Conservation (phyloP, 2,329 filamentous ascomycete genomes). For the Hypoxylon sp. region DNA sequence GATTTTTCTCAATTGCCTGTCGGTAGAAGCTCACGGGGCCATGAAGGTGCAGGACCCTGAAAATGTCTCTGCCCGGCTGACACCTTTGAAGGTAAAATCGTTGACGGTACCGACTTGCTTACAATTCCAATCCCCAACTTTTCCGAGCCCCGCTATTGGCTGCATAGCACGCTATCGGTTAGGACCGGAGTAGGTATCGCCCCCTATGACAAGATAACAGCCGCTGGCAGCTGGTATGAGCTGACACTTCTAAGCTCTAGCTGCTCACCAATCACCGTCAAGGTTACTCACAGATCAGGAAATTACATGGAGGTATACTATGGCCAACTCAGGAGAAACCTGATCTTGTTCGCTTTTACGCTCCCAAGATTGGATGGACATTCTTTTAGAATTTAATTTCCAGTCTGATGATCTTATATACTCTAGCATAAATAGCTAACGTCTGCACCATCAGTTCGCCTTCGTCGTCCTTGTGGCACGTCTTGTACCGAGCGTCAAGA, state of each 20-base stretch:
- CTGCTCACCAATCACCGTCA: slow-evolving; percentile 26
- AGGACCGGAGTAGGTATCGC: slow-evolving; percentile 28
- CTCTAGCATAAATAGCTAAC: no score
- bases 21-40: not conserved
- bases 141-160: slow-evolving; percentile 38
- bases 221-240: slow-evolving; percentile 7
- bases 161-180: slow-evolving; percentile 25
- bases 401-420: not conserved
- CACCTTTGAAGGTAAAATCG: slow-evolving; percentile 27
- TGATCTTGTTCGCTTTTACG: not conserved
- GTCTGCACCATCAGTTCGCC: no score
- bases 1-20: not conserved
- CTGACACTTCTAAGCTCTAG: not conserved
- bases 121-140: slow-evolving; percentile 39
- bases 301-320: no score
- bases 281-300: slow-evolving; percentile 24
- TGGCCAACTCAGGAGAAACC: not conserved
- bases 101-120: slow-evolving; percentile 34
- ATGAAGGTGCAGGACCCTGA: slow-evolving; percentile 4
- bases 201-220: slow-evolving; percentile 1
- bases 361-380: not conserved
- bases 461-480: no score
- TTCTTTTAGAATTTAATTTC: not conserved
- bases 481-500: not conserved
- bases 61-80: slow-evolving; percentile 7